These are phyloP conservation scores for Taiozyma sp. DNA, from an alignment of 1,139 yeast species.

Conservation along the genomic window DNA sequence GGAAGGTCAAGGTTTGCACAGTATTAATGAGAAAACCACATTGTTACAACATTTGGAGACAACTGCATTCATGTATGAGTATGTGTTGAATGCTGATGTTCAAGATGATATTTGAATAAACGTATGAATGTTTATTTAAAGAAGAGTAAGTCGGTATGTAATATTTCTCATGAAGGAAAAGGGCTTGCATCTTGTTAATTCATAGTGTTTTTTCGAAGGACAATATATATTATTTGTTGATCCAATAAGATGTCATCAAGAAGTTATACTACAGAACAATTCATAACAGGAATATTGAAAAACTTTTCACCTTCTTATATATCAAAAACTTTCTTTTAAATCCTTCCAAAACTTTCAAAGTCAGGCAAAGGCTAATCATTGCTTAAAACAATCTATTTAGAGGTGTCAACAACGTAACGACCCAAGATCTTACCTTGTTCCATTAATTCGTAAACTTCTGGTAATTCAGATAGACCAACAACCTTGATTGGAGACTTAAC, in stretches of 20 bases:
- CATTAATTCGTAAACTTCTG: constrained; percentile 52
- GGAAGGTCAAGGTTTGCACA: constrained; percentile 35
- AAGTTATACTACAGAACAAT: not conserved
- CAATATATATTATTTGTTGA: too few species aligned
- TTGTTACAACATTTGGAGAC: constrained; percentile 51
- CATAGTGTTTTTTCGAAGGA: too few species aligned
- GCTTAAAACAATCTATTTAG: constrained; percentile 30
- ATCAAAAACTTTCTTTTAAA: not conserved
- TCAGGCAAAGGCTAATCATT: not conserved
- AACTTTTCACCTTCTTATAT: not conserved
- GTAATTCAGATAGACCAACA: constrained; percentile 54
- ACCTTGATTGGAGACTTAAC: constrained; percentile 59
- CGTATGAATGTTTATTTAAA: not conserved
- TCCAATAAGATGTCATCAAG: too few species aligned
- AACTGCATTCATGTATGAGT: constrained; percentile 57
- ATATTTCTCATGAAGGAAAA: too few species aligned
- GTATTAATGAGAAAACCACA: constrained; percentile 54
- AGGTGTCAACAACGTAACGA: constrained; percentile 60
- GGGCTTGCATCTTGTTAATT: too few species aligned
- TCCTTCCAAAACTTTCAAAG: not conserved
- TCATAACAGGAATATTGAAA: not conserved
- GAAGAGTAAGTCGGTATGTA: too few species aligned
- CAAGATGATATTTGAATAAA: not conserved
- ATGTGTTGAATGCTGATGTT: constrained; percentile 32
- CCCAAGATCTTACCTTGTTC: constrained; percentile 59